These are phyloP conservation scores for Crucibulum laeve DNA, from an alignment of 768 basidiomycete genomes.

Conservation along the genomic window DNA sequence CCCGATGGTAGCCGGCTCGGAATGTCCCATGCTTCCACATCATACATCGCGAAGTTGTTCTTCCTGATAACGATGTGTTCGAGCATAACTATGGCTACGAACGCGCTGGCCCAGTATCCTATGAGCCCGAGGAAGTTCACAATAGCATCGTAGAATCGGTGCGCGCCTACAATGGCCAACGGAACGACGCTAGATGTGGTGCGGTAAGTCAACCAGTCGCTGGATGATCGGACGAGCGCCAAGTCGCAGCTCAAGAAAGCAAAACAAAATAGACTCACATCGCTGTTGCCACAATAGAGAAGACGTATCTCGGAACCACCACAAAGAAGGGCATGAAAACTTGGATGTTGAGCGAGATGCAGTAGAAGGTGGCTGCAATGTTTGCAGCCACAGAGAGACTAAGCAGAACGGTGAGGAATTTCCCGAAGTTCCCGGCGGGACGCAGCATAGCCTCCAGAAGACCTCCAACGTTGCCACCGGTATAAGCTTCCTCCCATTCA, in stretches of 20 bases:
- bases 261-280: conserved; percentile 45
- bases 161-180: conserved; percentile 69
- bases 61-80: conserved; percentile 70
- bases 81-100: conserved; percentile 53
- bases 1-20: conserved; percentile 60
- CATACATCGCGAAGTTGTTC: conserved; percentile 47
- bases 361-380: conserved; percentile 82
- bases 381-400: conserved; percentile 81
- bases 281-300: conserved; percentile 66
- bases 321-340: conserved; percentile 56
- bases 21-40: conserved; percentile 52
- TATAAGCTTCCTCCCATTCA: conserved; percentile 57
- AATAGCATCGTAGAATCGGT: conserved; percentile 66
- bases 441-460: conserved; percentile 66
- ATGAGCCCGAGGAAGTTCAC: conserved; percentile 73
- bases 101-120: conserved; percentile 66
- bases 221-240: not conserved
- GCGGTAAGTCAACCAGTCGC: not conserved
- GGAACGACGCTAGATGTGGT: conserved; percentile 71
- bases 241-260: not conserved
- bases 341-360: conserved; percentile 70
- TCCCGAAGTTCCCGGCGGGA: conserved; percentile 70
- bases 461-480: conserved; percentile 60
- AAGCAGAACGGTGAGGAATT: conserved; percentile 76
- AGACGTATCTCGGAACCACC: conserved; percentile 69